These are phyloP conservation scores for Domatiomyces catenatus DNA, from an alignment of 2,329 filamentous ascomycete species.

Conservation along the genomic window DNA sequence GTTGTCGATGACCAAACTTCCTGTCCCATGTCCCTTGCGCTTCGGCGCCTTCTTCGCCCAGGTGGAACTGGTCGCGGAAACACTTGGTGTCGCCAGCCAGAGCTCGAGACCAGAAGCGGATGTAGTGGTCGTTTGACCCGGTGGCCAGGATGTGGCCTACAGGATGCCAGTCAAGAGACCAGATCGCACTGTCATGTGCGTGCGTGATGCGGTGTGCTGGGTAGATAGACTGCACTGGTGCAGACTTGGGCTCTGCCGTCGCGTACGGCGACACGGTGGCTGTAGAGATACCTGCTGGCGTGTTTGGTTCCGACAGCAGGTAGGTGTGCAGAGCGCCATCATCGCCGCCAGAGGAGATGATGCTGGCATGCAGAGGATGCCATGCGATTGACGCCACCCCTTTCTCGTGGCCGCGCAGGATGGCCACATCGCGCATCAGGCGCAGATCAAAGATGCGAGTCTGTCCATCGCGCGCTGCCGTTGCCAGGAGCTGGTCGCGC, in stretches of 20 bases:
- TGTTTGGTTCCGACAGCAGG: conserved; percentile 86
- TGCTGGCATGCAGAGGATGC: conserved; percentile 81
- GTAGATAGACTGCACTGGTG: conserved; percentile 77
- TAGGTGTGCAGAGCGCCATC: conserved; percentile 88
- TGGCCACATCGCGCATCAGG: conserved; percentile 95
- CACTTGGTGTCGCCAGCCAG: conserved; percentile 65
- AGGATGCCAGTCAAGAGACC: conserved; percentile 96
- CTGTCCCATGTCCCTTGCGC: conserved; percentile 89
- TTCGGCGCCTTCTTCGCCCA: conserved; percentile 83
- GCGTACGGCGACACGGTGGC: conserved; percentile 61
- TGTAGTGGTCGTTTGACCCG: conserved; percentile 91
- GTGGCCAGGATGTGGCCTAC: conserved; percentile 89
- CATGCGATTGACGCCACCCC: conserved; percentile 84
- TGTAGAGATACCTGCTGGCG: conserved; percentile 55
- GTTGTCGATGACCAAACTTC: conserved; percentile 58
- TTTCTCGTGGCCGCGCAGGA: conserved; percentile 89
- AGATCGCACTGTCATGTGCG: conserved; percentile 89
- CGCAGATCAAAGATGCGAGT: conserved; percentile 86
- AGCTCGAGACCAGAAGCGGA: conserved; percentile 87
- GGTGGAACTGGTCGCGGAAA: conserved; percentile 84
- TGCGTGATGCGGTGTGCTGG: conserved; percentile 75
- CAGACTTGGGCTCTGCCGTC: conserved; percentile 59
- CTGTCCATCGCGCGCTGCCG: conserved; percentile 82
- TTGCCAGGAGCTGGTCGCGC: conserved; percentile 71
- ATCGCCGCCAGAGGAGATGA: conserved; percentile 78